Conservation (phyloP, 2,329 filamentous ascomycete genomes). For the Hymenoscyphus occultus region DNA sequence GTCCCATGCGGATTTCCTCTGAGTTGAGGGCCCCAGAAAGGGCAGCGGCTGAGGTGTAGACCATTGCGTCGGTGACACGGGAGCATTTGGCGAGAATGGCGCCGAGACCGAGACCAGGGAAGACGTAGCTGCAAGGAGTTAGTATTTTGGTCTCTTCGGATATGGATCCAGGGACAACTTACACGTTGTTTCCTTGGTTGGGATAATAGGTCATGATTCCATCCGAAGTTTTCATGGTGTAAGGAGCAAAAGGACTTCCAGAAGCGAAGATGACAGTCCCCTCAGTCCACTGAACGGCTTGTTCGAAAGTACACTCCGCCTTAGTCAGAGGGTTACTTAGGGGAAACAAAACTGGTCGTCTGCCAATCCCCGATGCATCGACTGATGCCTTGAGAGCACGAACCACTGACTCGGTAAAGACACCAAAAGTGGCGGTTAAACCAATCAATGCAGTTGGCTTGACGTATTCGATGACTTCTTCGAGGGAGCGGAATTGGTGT, state of each 20-base stretch:
- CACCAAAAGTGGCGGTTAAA: conserved; percentile 88
- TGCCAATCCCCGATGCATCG: conserved; percentile 62
- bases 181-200: conserved; percentile 83
- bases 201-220: conserved; percentile 67
- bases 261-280: conserved; percentile 91
- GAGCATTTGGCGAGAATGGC: conserved; percentile 88
- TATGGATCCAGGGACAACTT: conserved; percentile 56
- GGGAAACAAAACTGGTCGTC: conserved; percentile 88
- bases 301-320: conserved; percentile 96
- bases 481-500: conserved; percentile 72
- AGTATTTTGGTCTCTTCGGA: not conserved
- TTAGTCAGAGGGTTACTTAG: conserved; percentile 95
- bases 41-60: conserved; percentile 86
- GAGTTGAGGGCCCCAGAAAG: conserved; percentile 74
- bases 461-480: conserved; percentile 91
- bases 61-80: conserved; percentile 89
- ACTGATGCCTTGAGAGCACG: conserved; percentile 64
- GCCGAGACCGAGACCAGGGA: conserved; percentile 92
- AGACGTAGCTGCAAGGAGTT: conserved; percentile 76
- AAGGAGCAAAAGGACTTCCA: conserved; percentile 82
- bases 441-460: conserved; percentile 94
- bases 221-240: conserved; percentile 61
- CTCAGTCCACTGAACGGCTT: conserved; percentile 86
- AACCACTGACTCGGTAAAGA: conserved; percentile 87
- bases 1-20: conserved; percentile 76